Evolutionary conservation across 176 grass and related monocot species (phyloP).

Genomic region (Bonia amplexicaulis): DNA sequence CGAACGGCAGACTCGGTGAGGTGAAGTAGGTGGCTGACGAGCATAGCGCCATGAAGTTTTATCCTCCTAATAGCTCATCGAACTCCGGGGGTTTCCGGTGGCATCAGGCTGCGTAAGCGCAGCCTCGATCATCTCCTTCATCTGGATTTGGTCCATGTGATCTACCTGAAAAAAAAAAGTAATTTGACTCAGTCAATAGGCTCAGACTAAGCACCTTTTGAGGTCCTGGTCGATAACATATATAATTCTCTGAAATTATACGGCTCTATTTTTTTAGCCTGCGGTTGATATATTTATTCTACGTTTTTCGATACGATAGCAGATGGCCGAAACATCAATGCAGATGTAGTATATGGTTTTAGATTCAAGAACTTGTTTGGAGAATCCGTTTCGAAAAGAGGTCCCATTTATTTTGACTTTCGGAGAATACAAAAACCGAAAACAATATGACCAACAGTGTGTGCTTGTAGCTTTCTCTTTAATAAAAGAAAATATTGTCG

Average conservation of each 20-base stretch:
- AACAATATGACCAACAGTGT: too few relatives aligned
- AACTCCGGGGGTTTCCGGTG: neutral
- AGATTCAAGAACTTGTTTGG: fast-evolving
- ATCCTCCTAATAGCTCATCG: slow-evolving; percentile 19
- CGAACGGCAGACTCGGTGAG: neutral
- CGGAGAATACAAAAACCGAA: too few relatives aligned
- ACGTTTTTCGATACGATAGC: too few relatives aligned
- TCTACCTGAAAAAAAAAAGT: neutral
- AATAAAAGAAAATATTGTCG: too few relatives aligned
- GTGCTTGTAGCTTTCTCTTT: neutral
- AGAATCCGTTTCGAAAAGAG: fast-evolving
- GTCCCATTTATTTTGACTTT: too few relatives aligned
- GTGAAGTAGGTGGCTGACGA: neutral
- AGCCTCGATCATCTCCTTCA: slow-evolving; percentile 5
- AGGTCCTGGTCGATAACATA: too few relatives aligned
- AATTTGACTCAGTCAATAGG: neutral
- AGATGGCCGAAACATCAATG: fast-evolving
- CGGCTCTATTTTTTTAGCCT: fast-evolving
- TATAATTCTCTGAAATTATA: too few relatives aligned
- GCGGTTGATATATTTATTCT: too few relatives aligned
- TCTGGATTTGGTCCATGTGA: neutral
- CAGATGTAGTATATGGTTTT: too few relatives aligned
- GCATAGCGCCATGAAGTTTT: too few relatives aligned
- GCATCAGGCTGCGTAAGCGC: neutral
- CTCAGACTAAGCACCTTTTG: too few relatives aligned